Evolutionary conservation across 163 green algal genomes (phyloP), one percentile per base, ranked within the genome.

Genomic region (Coccomyxa subellipsoidea): DNA sequence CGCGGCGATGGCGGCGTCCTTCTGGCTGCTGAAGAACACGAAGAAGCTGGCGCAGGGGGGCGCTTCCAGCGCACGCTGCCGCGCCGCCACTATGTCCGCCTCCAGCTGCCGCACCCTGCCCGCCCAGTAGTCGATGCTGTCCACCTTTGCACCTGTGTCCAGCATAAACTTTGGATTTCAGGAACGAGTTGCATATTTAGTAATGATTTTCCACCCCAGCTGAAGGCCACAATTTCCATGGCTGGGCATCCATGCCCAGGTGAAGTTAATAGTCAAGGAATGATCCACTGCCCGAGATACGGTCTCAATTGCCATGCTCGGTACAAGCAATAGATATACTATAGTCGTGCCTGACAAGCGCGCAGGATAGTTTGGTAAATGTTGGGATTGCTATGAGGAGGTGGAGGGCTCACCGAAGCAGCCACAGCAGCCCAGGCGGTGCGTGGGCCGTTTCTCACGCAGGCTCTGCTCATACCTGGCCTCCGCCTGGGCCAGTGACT

Each of bases 1-100:
- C 8, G 83, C 84, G 69, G 84, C 84, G 54, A 88, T 83, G 76
- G 84, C 84, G 6, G 84, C 84, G 36, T 84, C 84, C 69, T 78
- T 78, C 82, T 89, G 85, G 71, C 38, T 81, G 80, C 54, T 81
- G 85, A 89, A 89, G 77, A 89, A 87, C 8, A 87, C 85, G 73
- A 89, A 89, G 80, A 78, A 89, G 77, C 78, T 77, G 0, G 54
- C 54, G 38, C 75, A 73, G 37, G 85, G 77, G 9, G 47, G 69
- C 18, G 69, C 38, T 21, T 38, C 25, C 29, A 87, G 78, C 36
- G 73, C 82, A 37, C 36, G 38, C 66, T 83, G 9, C 6, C 85
- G 76, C 29, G 70, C 82, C 31, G 59, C 73, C 9, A 59, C 69
- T 39, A 89, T 84, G 15, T 72, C 54, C 25, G 54, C 35, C 78